phyloP scores from a whole-genome alignment of 2,329 filamentous ascomycete genomes.

The Verticillium longisporum region DNA sequence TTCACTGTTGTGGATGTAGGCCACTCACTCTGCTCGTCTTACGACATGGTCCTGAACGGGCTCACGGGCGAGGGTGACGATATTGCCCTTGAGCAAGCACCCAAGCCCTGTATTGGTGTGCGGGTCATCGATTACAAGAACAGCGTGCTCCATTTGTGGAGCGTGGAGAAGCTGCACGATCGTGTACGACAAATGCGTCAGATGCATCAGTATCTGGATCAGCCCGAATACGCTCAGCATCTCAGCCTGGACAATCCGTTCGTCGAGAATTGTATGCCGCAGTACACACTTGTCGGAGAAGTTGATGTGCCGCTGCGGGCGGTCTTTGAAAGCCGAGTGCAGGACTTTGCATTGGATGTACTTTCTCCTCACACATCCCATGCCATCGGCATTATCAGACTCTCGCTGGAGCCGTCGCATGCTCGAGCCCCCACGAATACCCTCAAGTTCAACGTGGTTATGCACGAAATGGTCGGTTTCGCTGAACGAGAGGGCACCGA shows the following conservation, averaged over 20 bases:
- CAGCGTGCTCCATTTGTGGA: constrained; percentile 85
- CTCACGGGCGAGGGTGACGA: constrained; percentile 81
- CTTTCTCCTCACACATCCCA: constrained; percentile 88
- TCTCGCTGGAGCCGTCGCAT: constrained; percentile 89
- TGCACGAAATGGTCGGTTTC: constrained; percentile 93
- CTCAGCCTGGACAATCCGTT: constrained; percentile 92
- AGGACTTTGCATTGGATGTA: constrained; percentile 88
- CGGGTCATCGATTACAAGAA: constrained; percentile 88
- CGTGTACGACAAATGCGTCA: constrained; percentile 90
- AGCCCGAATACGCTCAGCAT: constrained; percentile 90
- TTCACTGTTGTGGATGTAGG: constrained; percentile 88
- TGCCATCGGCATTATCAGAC: constrained; percentile 80
- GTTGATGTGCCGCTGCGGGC: constrained; percentile 86
- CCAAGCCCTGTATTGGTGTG: constrained; percentile 85
- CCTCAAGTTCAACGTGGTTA: constrained; percentile 96
- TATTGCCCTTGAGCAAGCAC: constrained; percentile 68
- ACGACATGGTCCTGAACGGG: constrained; percentile 92
- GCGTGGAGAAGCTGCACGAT: constrained; percentile 82
- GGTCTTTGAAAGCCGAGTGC: constrained; percentile 89
- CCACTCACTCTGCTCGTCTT: constrained; percentile 84
- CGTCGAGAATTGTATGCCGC: constrained; percentile 81
- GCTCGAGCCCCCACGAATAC: constrained; percentile 87
- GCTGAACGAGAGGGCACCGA: constrained; percentile 92
- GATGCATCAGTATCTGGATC: constrained; percentile 92
- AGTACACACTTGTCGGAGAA: constrained; percentile 88